These are phyloP conservation scores for Fusarium lyarnte DNA, from an alignment of 2,329 filamentous ascomycete genomes.

Conservation along the genomic window DNA sequence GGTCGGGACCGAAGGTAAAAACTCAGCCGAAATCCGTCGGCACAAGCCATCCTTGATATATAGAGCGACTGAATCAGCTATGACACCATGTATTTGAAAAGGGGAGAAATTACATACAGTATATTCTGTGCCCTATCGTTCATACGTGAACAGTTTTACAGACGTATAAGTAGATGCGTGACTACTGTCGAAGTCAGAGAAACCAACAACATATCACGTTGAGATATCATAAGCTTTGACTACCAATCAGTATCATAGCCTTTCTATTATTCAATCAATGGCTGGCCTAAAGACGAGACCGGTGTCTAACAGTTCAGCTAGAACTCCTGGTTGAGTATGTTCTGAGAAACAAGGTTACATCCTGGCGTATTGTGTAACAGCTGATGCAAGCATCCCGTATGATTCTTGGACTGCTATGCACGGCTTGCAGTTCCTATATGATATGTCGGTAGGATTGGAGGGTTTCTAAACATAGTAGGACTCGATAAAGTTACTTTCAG, in stretches of 20 bases:
- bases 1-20: background rate
- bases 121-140: background rate
- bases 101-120: no score
- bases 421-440: no score
- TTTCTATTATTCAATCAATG: background rate
- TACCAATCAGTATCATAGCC: no score
- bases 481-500: background rate
- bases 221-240: no score
- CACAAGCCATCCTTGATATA: background rate
- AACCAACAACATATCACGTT: background rate
- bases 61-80: background rate
- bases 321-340: background rate
- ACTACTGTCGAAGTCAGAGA: rapidly evolving
- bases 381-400: background rate
- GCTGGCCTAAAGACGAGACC: rapidly evolving
- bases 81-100: background rate
- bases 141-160: rapidly evolving
- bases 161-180: rapidly evolving
- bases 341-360: background rate
- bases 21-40: background rate
- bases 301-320: rapidly evolving
- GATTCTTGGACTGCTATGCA: background rate
- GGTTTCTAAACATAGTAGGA: background rate
- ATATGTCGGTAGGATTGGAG: background rate
- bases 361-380: background rate